Evolutionary conservation across 306 rosid genomes (phyloP).

Genomic region (Vigna radiata): DNA sequence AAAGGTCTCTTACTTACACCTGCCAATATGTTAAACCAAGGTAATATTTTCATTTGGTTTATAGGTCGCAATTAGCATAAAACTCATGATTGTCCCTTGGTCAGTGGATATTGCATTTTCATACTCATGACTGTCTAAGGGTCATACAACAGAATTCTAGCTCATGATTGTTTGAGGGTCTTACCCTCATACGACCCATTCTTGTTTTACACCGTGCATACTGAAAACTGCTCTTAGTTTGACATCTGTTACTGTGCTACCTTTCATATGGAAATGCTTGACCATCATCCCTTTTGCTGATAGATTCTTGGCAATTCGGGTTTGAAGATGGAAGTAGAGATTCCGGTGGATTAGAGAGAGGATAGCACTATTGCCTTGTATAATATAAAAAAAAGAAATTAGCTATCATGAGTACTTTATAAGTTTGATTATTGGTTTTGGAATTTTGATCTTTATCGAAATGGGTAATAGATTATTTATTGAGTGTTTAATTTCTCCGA

Average conservation of each 20-base stretch:
- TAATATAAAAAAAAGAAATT: slow-evolving; percentile 11
- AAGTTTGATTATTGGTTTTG: slow-evolving; percentile 37
- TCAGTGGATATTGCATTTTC: slow-evolving; percentile 12
- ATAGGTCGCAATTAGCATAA: slow-evolving; percentile 23
- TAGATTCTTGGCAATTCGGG: slow-evolving; percentile 69
- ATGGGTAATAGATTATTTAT: slow-evolving; percentile 30
- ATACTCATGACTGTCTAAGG: slow-evolving; percentile 34
- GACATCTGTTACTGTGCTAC: slow-evolving; percentile 32
- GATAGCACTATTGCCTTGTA: slow-evolving; percentile 9
- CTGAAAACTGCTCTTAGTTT: slow-evolving; percentile 27
- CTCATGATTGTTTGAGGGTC: slow-evolving; percentile 31
- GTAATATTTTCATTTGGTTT: slow-evolving; percentile 31
- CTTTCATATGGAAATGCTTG: slow-evolving; percentile 37
- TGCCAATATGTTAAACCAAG: slow-evolving; percentile 6
- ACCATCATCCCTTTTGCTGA: slow-evolving; percentile 37
- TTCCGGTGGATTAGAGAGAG: slow-evolving; percentile 64
- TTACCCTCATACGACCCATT: slow-evolving; percentile 16
- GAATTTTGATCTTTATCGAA: slow-evolving; percentile 32
- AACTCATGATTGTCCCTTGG: slow-evolving; percentile 22
- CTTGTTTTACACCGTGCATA: slow-evolving; percentile 20
- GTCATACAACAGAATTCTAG: slow-evolving; percentile 30
- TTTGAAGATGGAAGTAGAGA: slow-evolving; percentile 81
- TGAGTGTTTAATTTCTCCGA: slow-evolving; percentile 6
- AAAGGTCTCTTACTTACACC: not conserved
- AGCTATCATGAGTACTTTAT: slow-evolving; percentile 10